A percentile compares a stretch with the other conserved stretches of the same genome.
Evolutionary conservation across 495 filamentous ascomycete genomes (phyloP).

Genomic region (Lasiosphaeria ovina): DNA sequence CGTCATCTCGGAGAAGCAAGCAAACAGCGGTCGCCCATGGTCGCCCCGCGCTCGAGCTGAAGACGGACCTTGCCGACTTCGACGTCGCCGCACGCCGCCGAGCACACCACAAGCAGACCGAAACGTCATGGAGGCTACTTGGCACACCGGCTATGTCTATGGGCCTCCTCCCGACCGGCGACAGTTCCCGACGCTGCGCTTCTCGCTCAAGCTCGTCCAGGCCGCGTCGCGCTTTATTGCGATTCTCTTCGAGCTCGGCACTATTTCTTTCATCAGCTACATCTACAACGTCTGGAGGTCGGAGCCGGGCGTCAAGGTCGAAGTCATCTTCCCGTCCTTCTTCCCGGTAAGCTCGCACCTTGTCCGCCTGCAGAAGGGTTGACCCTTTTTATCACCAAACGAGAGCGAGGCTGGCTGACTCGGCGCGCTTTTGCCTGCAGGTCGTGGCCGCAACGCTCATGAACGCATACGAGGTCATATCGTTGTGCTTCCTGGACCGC

Average conservation of each 20-base stretch:
- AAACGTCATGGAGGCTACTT: no score
- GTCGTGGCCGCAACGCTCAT: constrained; percentile 13
- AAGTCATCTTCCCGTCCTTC: constrained; percentile 28
- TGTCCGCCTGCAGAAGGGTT: not conserved
- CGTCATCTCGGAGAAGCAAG: no score
- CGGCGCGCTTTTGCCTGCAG: constrained; percentile 1
- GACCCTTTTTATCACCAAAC: no score
- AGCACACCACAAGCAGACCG: no score
- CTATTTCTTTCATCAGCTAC: constrained; percentile 20
- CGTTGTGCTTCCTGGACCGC: constrained; percentile 17
- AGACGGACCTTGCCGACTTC: no score
- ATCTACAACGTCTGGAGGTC: constrained; percentile 20
- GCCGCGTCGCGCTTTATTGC: constrained; percentile 17
- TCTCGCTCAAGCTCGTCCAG: constrained; percentile 18
- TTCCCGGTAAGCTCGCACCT: constrained; percentile 21
- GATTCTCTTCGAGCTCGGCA: constrained; percentile 16
- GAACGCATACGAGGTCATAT: constrained; percentile 23
- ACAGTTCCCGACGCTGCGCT: not conserved
- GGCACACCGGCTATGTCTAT: no score
- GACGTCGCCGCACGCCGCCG: no score
- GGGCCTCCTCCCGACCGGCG: no score
- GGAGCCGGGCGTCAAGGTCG: constrained; percentile 20
- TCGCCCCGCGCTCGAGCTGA: no score
- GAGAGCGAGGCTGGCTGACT: not conserved
- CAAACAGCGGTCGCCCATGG: no score